phyloP scores from a whole-genome alignment of 2,329 filamentous ascomycete species.

The Pseudocercospora macadamiae region DNA sequence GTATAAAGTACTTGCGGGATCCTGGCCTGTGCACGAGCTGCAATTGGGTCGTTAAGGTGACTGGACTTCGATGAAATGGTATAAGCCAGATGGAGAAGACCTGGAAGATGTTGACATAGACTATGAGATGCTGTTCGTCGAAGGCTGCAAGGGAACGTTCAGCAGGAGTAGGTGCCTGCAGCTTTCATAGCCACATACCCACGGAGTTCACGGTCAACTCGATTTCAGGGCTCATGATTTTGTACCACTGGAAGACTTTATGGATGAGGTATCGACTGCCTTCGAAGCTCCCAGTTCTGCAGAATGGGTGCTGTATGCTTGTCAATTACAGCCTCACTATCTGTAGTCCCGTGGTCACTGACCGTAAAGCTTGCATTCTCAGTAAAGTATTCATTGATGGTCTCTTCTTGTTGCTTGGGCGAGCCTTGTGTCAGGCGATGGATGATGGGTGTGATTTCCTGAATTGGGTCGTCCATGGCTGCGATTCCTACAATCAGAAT shows the following conservation, averaged over 20 bases:
- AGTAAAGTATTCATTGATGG: conserved; percentile 74
- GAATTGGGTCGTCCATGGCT: conserved; percentile 43
- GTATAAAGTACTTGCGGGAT: conserved; percentile 67
- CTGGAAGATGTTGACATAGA: conserved; percentile 76
- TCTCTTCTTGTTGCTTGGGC: conserved; percentile 64
- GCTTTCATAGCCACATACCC: conserved; percentile 42
- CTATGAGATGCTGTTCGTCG: conserved; percentile 65
- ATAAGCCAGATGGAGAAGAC: conserved; percentile 77
- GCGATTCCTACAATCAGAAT: neutral
- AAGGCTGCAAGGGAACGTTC: conserved; percentile 57
- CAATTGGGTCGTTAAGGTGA: conserved; percentile 39
- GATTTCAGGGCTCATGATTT: conserved; percentile 73
- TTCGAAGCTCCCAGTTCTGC: conserved; percentile 62
- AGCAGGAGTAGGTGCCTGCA: neutral
- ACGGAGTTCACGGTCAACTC: conserved; percentile 66
- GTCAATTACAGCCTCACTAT: neutral
- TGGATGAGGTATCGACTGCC: conserved; percentile 70
- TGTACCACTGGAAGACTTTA: conserved; percentile 76
- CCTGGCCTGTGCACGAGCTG: conserved; percentile 29
- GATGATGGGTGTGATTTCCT: conserved; percentile 69
- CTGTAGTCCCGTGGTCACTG: neutral
- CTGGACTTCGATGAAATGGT: conserved; percentile 68
- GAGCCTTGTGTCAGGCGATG: conserved; percentile 68
- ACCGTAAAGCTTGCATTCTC: conserved; percentile 69
- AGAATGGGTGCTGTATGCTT: conserved; percentile 71